A percentile compares a stretch with the other conserved stretches of the same genome.
Conservation (phyloP, 768 basidiomycete genomes). For the Pleurotus ostreatus region DNA sequence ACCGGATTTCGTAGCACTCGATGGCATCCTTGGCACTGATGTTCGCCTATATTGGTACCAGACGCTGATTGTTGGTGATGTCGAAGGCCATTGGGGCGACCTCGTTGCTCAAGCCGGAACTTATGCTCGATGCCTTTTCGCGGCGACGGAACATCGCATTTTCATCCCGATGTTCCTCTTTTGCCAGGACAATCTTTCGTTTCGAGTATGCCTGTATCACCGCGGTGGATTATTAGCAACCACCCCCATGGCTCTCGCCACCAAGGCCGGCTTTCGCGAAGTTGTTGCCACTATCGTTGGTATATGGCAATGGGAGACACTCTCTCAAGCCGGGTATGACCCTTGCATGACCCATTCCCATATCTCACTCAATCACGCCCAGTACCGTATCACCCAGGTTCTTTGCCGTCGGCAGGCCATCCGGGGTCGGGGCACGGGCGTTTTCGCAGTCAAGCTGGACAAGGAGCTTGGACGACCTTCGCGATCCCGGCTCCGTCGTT, state of each 20-base stretch:
- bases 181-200: not conserved
- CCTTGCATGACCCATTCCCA: not conserved
- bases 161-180: constrained; percentile 7
- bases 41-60: constrained; percentile 2
- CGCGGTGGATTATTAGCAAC: constrained; percentile 5
- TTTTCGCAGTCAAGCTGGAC: constrained; percentile 1
- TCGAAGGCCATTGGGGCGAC: not conserved
- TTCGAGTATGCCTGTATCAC: constrained; percentile 8
- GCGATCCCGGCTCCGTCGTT: not conserved
- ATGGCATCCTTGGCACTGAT: not conserved
- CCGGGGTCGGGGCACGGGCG: constrained; percentile 6
- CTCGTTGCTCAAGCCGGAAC: constrained; percentile 6
- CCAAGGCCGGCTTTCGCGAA: not conserved
- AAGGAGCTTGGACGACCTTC: not conserved
- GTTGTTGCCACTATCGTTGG: constrained; percentile 1
- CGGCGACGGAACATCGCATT: not conserved
- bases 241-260: not conserved
- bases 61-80: constrained; percentile 5
- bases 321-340: not conserved
- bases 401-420: not conserved
- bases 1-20: not conserved
- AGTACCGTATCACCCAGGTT: constrained; percentile 3
- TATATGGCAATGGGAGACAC: not conserved
- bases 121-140: constrained; percentile 9
- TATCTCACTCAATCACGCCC: not conserved